Evolutionary conservation across 306 rosid genomes (phyloP).

Genomic region (Malus asiatica): DNA sequence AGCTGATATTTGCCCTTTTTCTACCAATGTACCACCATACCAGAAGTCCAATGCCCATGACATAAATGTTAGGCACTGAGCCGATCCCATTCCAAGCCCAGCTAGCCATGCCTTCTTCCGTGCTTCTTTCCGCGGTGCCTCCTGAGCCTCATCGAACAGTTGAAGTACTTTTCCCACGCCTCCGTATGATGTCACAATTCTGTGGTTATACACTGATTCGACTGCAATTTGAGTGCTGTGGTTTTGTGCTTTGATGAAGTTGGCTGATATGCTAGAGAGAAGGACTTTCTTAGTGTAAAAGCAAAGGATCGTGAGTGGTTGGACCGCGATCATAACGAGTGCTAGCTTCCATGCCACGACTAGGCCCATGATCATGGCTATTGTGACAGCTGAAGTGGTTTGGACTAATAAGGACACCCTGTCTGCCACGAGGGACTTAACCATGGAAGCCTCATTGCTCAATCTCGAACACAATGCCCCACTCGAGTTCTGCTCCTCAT

Average conservation of each 20-base stretch:
- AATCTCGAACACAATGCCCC: constrained; percentile 86
- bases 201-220: constrained; percentile 86
- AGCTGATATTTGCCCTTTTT: constrained; percentile 61
- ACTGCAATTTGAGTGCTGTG: constrained; percentile 87
- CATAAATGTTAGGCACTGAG: constrained; percentile 90
- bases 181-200: constrained; percentile 75
- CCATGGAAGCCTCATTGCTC: constrained; percentile 86
- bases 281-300: constrained; percentile 79
- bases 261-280: constrained; percentile 63
- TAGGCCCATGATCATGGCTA: constrained; percentile 86
- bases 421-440: constrained; percentile 87
- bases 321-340: constrained; percentile 80
- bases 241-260: constrained; percentile 68
- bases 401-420: constrained; percentile 70
- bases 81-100: constrained; percentile 93
- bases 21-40: constrained; percentile 83
- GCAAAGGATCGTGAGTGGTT: constrained; percentile 79
- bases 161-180: constrained; percentile 49
- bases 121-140: constrained; percentile 72
- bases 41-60: constrained; percentile 97
- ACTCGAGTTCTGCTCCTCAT: constrained; percentile 71
- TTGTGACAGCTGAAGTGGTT: constrained; percentile 72
- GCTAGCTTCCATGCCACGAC: constrained; percentile 91
- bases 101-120: constrained; percentile 86
- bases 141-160: constrained; percentile 78